Evolutionary conservation across 148 eudicot species (phyloP).

Genomic region (Persicaria maculosa): DNA sequence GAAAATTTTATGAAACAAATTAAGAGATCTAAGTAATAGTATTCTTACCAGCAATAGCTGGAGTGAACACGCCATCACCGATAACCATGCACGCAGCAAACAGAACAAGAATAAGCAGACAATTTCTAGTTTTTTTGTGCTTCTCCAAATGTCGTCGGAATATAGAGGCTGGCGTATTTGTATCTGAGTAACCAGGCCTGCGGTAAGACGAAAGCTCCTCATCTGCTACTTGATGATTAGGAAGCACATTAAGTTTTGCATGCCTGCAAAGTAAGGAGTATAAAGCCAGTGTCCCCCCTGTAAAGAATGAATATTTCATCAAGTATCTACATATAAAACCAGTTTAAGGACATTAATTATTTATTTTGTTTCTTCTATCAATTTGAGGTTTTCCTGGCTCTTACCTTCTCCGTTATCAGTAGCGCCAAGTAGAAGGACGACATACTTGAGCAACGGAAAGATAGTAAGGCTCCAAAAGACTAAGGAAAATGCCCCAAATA

Average conservation of each 20-base stretch:
- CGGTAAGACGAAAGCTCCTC: slow-evolving; percentile 41
- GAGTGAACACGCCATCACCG: slow-evolving; percentile 36
- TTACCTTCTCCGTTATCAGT: slow-evolving; percentile 65
- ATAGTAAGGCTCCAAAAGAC: slow-evolving; percentile 62
- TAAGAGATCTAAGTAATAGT: no score
- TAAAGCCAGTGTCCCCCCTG: slow-evolving; percentile 5
- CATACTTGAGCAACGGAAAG: slow-evolving; percentile 41
- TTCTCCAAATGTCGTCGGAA: slow-evolving; percentile 28
- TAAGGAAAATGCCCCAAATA: slow-evolving; percentile 56
- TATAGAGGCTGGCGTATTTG: slow-evolving; percentile 15
- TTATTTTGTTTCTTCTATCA: background rate
- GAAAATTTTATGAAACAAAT: no score
- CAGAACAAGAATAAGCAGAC: slow-evolving; percentile 32
- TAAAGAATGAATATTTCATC: background rate
- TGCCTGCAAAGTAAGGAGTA: slow-evolving; percentile 8
- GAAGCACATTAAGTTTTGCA: background rate
- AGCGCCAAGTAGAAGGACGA: slow-evolving; percentile 50
- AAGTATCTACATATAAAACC: background rate
- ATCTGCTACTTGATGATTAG: slow-evolving; percentile 19
- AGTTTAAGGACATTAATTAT: no score
- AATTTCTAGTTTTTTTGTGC: slow-evolving; percentile 25
- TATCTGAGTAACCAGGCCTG: slow-evolving; percentile 26
- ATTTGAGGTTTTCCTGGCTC: background rate
- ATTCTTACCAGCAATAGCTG: slow-evolving; percentile 35
- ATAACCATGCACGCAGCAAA: slow-evolving; percentile 37